Percentiles rank a stretch among this genome's conserved stretches.
Evolutionary conservation across 176 grass and related monocot species (phyloP).

Genomic region (Triticum turgidum): DNA sequence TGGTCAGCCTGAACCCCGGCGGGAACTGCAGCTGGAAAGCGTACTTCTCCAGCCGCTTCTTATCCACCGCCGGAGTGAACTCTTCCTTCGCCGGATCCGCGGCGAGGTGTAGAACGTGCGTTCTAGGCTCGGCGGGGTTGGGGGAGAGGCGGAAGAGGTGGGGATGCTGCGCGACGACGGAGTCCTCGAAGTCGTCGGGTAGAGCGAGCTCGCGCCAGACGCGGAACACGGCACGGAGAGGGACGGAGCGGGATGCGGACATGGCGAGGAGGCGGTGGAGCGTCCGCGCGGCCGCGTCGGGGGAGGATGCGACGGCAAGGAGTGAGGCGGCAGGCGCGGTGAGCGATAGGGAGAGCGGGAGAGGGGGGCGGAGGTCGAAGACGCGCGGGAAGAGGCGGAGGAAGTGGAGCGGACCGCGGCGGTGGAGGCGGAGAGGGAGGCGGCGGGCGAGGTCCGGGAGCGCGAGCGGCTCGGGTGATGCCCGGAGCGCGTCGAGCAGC

Average conservation of each 20-base stretch:
- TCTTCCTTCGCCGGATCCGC: conserved; percentile 1
- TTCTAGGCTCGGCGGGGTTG: conserved; percentile 52
- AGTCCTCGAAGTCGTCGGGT: conserved; percentile 73
- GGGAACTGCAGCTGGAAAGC: conserved; percentile 70
- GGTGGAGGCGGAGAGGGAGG: conserved; percentile 62
- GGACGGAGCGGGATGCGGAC: conserved; percentile 51
- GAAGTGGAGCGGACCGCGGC: conserved; percentile 59
- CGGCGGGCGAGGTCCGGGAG: conserved; percentile 47
- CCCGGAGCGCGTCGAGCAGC: conserved; percentile 64
- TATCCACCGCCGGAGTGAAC: conserved; percentile 37
- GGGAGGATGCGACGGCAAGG: conserved; percentile 38
- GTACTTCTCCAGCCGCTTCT: conserved; percentile 42
- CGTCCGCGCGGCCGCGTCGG: conserved; percentile 19
- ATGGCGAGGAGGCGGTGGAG: conserved; percentile 62
- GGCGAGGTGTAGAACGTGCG: conserved; percentile 63
- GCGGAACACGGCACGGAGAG: conserved; percentile 69
- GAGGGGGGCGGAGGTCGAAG: conserved; percentile 47
- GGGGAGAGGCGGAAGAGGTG: conserved; percentile 48
- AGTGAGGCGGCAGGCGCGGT: conserved; percentile 44
- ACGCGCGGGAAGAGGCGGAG: conserved; percentile 71
- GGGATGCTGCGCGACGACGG: conserved; percentile 46
- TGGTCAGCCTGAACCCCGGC: conserved; percentile 63
- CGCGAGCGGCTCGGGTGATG: conserved; percentile 41
- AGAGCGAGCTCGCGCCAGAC: conserved; percentile 86
- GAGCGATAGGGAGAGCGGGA: conserved; percentile 51